A percentile compares a stretch with the other conserved stretches of the same genome.
These are phyloP conservation scores for Cystobasidiopsis lactophilus DNA, from an alignment of 768 basidiomycete genomes.

Conservation along the genomic window DNA sequence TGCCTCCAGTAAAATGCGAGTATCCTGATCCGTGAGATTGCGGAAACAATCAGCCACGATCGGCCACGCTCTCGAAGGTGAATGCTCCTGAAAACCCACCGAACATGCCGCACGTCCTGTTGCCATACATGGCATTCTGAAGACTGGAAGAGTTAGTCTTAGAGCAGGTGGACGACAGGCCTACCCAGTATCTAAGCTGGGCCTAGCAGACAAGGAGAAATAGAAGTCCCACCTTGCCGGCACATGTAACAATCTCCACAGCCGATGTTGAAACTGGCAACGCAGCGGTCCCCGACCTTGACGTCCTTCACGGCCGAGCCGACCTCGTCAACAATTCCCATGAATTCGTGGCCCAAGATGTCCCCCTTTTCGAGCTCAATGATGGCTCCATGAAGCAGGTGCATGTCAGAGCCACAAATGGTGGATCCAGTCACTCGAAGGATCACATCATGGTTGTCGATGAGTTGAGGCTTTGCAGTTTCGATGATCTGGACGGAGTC, in stretches of 20 bases:
- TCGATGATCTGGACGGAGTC: neutral
- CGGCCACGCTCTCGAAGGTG: no score
- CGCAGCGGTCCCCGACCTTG: slow-evolving; percentile 44
- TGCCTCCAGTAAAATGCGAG: slow-evolving; percentile 43
- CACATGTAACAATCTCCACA: slow-evolving; percentile 32
- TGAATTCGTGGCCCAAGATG: slow-evolving; percentile 44
- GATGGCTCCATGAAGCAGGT: slow-evolving; percentile 34
- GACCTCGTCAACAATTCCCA: slow-evolving; percentile 34
- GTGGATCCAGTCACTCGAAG: slow-evolving; percentile 53
- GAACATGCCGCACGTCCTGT: slow-evolving; percentile 40
- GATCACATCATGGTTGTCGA: slow-evolving; percentile 37
- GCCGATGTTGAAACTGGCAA: slow-evolving; percentile 38
- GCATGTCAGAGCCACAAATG: slow-evolving; percentile 40
- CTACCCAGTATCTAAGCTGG: no score
- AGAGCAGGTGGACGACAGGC: slow-evolving; percentile 48
- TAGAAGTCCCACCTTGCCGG: slow-evolving; percentile 47
- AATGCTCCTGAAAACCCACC: slow-evolving; percentile 7
- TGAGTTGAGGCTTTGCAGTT: neutral
- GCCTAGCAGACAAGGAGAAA: no score
- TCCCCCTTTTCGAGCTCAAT: slow-evolving; percentile 46
- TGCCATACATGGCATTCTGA: slow-evolving; percentile 38
- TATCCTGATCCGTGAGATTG: slow-evolving; percentile 26
- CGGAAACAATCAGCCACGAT: no score
- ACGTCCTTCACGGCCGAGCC: slow-evolving; percentile 41
- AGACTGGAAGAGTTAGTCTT: slow-evolving; percentile 42